phyloP scores from a whole-genome alignment of 495 filamentous ascomycete species.

The Barbatosphaeria neglecta region DNA sequence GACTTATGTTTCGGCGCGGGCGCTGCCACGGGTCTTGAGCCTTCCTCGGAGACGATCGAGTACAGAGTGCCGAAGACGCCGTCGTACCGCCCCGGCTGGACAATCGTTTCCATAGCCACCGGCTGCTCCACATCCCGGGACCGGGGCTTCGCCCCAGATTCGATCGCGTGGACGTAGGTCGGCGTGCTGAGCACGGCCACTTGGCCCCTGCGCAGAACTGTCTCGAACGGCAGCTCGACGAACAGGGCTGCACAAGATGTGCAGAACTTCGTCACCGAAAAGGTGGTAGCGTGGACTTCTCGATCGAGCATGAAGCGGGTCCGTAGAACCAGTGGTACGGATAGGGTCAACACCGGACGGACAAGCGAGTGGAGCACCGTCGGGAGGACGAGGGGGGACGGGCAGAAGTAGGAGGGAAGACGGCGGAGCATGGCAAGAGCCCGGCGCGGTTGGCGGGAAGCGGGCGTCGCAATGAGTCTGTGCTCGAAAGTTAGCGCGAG shows the following conservation, averaged over 20 bases:
- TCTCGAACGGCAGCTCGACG: conserved; percentile 80
- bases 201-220: conserved; percentile 79
- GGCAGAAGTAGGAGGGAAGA: conserved; percentile 67
- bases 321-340: conserved; percentile 71
- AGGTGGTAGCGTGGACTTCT: conserved; percentile 64
- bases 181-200: conserved; percentile 45
- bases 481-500: conserved; percentile 6
- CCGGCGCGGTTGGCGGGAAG: conserved; percentile 56
- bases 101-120: conserved; percentile 51
- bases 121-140: conserved; percentile 22
- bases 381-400: conserved; percentile 56
- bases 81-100: conserved; percentile 61
- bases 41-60: conserved; percentile 74
- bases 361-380: conserved; percentile 80
- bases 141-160: conserved; percentile 9
- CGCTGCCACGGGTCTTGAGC: conserved; percentile 31
- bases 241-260: conserved; percentile 68
- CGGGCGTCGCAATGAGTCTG: conserved; percentile 69
- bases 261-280: conserved; percentile 66
- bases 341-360: conserved; percentile 65
- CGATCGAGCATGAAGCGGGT: conserved; percentile 70
- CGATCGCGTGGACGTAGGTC: conserved; percentile 29
- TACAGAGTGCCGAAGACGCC: conserved; percentile 84
- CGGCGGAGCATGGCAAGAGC: conserved; percentile 61
- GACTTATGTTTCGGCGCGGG: conserved; percentile 15